Evolutionary conservation across 257 asterid species (phyloP).

Genomic region (Rubia yunnanensis): DNA sequence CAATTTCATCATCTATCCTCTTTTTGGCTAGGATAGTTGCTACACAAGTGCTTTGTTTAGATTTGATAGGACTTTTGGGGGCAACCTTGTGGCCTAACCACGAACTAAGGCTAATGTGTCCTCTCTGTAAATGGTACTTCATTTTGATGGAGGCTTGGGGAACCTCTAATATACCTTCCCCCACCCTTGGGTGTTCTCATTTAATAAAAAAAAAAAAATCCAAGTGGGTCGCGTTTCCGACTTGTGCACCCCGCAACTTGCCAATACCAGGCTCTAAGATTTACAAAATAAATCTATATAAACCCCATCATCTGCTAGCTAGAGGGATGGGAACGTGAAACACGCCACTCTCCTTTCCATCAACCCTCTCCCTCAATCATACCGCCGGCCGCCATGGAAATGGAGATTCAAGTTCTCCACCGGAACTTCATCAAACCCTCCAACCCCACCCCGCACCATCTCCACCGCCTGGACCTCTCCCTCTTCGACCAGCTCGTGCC

Average conservation of each 20-base stretch:
- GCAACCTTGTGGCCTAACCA: no score
- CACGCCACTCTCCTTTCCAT: neutral
- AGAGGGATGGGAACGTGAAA: neutral
- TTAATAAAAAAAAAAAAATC: no score
- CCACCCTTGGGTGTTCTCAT: no score
- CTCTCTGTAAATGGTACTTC: no score
- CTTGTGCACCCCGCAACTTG: neutral
- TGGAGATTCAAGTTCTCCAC: slow-evolving; percentile 13
- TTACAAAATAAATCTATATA: neutral
- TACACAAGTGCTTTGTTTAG: no score
- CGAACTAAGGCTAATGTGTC: no score
- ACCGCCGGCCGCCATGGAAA: neutral
- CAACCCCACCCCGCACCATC: slow-evolving; percentile 13
- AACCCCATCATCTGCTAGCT: neutral
- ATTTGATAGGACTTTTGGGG: no score
- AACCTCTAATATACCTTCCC: no score
- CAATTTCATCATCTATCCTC: no score
- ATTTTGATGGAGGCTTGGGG: no score
- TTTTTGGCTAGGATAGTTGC: no score
- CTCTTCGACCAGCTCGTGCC: slow-evolving; percentile 16
- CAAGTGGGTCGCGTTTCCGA: neutral
- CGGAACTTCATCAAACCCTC: slow-evolving; percentile 17
- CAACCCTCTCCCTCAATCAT: neutral
- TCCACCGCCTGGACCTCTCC: slow-evolving; percentile 6
- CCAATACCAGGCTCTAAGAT: neutral